Evolutionary conservation across 73 alveolate genomes (phyloP).

Genomic region (Paramecium bursaria): DNA sequence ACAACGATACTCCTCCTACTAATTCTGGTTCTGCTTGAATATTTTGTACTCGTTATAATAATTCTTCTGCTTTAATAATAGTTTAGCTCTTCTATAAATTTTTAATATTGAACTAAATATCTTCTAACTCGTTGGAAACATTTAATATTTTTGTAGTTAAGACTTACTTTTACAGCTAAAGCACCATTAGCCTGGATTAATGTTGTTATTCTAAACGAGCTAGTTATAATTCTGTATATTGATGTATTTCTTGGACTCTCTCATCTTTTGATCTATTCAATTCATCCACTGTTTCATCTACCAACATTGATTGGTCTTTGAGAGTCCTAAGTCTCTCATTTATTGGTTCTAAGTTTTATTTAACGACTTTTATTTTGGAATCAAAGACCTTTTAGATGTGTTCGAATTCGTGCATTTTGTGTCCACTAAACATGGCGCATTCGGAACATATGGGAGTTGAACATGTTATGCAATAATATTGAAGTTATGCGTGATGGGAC

Average conservation of each 20-base stretch:
- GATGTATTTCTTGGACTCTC: constrained; percentile 85
- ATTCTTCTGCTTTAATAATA: constrained; percentile 75
- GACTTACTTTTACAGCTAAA: constrained; percentile 60
- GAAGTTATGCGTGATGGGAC: constrained; percentile 83
- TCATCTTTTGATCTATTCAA: constrained; percentile 88
- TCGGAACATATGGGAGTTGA: constrained; percentile 94
- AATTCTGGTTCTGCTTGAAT: constrained; percentile 68
- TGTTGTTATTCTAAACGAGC: constrained; percentile 79
- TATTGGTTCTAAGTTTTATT: constrained; percentile 78
- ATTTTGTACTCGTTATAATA: constrained; percentile 70
- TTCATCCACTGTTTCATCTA: constrained; percentile 53
- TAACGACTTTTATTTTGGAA: constrained; percentile 79
- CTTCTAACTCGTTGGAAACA: constrained; percentile 52
- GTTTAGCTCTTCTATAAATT: constrained; percentile 72
- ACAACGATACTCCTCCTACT: constrained; percentile 71
- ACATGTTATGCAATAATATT: constrained; percentile 95
- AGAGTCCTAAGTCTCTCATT: background rate
- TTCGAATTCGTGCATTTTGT: constrained; percentile 92
- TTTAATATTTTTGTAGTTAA: constrained; percentile 68
- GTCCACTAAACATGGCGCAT: constrained; percentile 97
- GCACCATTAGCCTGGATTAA: constrained; percentile 69
- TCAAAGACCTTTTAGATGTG: constrained; percentile 84
- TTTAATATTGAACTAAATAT: constrained; percentile 21
- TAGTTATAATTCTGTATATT: constrained; percentile 77
- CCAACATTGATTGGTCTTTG: background rate